phyloP scores from a whole-genome alignment of 306 rosid species.

The Pyrus bretschneideri region DNA sequence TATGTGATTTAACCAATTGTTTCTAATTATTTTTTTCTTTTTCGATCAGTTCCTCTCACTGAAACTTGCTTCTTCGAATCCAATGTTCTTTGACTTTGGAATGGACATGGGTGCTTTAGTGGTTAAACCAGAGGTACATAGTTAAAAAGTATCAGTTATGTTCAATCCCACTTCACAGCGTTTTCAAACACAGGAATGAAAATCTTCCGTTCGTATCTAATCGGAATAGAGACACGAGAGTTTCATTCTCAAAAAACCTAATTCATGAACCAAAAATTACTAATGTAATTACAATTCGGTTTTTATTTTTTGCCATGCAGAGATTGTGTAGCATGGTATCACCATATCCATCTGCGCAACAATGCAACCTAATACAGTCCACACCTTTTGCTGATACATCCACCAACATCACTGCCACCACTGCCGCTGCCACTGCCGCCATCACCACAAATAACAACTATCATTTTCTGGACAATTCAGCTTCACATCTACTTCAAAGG shows the following conservation, averaged over 20 bases:
- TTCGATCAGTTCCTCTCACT: constrained; percentile 69
- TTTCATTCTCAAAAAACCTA: neutral
- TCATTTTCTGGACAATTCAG: constrained; percentile 32
- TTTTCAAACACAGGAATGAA: neutral
- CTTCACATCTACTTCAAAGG: constrained; percentile 38
- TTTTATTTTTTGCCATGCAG: constrained; percentile 25
- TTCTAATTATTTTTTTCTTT: neutral
- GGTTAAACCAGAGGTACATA: constrained; percentile 57
- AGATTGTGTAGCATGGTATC: constrained; percentile 33
- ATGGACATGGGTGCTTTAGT: constrained; percentile 49
- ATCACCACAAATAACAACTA: constrained; percentile 28
- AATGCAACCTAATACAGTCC: constrained; percentile 41
- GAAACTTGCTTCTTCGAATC: constrained; percentile 80
- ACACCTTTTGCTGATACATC: constrained; percentile 40
- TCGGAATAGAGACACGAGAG: too few relatives aligned
- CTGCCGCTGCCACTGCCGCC: neutral
- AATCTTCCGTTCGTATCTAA: neutral
- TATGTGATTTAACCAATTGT: neutral
- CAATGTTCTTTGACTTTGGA: constrained; percentile 56
- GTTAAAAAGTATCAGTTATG: neutral
- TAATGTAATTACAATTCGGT: neutral
- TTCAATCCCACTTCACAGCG: neutral
- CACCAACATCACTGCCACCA: neutral
- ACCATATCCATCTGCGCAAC: constrained; percentile 29
- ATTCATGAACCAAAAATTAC: neutral